These are phyloP conservation scores for Rubroshorea leprosula DNA, from an alignment of 345 rosid genomes.

Conservation along the genomic window DNA sequence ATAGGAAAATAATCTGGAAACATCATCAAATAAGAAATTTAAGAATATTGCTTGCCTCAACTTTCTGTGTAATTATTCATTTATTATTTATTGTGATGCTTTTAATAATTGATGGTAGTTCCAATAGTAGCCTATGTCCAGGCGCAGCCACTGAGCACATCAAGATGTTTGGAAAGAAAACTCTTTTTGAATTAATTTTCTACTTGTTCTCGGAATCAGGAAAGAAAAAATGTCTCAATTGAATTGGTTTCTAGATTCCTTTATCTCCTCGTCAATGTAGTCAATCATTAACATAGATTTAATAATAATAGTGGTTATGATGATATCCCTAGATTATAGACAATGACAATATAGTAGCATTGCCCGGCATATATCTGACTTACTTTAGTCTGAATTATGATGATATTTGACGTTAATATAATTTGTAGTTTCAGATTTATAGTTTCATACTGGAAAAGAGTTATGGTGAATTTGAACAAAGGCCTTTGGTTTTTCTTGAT, in stretches of 20 bases:
- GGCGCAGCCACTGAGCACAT: constrained; percentile 8
- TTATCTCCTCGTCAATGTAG: neutral
- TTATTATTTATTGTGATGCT: constrained; percentile 17
- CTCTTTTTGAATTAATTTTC: constrained; percentile 1
- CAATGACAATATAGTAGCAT: too few species aligned
- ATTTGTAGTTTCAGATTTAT: too few species aligned
- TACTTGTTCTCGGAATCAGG: neutral
- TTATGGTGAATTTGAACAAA: neutral
- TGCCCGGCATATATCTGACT: too few species aligned
- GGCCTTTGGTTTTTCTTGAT: neutral
- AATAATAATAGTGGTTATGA: neutral
- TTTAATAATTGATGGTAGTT: constrained; percentile 1
- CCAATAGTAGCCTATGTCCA: constrained; percentile 6
- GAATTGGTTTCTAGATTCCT: neutral
- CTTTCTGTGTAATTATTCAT: neutral
- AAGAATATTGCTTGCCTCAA: neutral
- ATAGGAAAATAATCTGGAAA: neutral
- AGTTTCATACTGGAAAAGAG: neutral
- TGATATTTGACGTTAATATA: too few species aligned
- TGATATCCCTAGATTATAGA: neutral
- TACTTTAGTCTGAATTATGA: too few species aligned
- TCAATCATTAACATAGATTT: neutral
- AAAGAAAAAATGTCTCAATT: constrained; percentile 2
- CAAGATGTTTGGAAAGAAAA: neutral
- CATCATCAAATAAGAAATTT: neutral